A percentile compares a stretch with the other conserved stretches of the same genome.
These are phyloP conservation scores for Colletotrichum viniferum DNA, from an alignment of 2,329 filamentous ascomycete genomes.

Conservation along the genomic window DNA sequence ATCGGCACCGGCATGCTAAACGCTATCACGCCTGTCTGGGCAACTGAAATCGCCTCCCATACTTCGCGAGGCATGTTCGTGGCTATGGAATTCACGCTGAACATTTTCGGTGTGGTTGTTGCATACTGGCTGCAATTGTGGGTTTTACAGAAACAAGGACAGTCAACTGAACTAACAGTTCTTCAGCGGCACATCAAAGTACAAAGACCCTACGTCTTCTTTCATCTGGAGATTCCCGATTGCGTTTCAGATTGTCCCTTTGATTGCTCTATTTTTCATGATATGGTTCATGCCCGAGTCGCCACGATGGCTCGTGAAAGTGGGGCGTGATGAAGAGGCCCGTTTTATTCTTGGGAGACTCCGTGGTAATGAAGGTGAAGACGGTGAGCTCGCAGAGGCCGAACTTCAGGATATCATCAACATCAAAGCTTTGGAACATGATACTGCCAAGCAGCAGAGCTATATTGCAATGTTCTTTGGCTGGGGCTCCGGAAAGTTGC, in stretches of 20 bases:
- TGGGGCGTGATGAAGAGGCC: conserved; percentile 69
- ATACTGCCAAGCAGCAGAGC: conserved; percentile 59
- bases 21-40: conserved; percentile 74
- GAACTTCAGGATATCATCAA: conserved; percentile 72
- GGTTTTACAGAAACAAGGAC: neutral
- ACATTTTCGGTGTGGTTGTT: conserved; percentile 42
- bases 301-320: conserved; percentile 70
- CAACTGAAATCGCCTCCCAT: conserved; percentile 71
- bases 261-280: conserved; percentile 57
- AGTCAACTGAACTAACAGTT: neutral
- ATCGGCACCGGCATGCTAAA: conserved; percentile 74
- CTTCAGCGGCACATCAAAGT: conserved; percentile 23
- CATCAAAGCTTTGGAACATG: conserved; percentile 58
- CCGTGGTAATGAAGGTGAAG: conserved; percentile 53
- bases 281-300: conserved; percentile 75
- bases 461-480: conserved; percentile 73
- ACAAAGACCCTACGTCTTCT: conserved; percentile 57
- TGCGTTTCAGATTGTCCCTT: conserved; percentile 71
- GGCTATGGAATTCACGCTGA: conserved; percentile 74
- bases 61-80: conserved; percentile 72
- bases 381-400: conserved; percentile 55
- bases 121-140: conserved; percentile 63
- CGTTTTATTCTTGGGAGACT: conserved; percentile 68
- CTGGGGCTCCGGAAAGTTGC: conserved; percentile 66
- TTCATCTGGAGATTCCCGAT: conserved; percentile 73